Evolutionary conservation across 2,329 filamentous ascomycete genomes (phyloP).

Genomic region (Xylaria arbuscula): DNA sequence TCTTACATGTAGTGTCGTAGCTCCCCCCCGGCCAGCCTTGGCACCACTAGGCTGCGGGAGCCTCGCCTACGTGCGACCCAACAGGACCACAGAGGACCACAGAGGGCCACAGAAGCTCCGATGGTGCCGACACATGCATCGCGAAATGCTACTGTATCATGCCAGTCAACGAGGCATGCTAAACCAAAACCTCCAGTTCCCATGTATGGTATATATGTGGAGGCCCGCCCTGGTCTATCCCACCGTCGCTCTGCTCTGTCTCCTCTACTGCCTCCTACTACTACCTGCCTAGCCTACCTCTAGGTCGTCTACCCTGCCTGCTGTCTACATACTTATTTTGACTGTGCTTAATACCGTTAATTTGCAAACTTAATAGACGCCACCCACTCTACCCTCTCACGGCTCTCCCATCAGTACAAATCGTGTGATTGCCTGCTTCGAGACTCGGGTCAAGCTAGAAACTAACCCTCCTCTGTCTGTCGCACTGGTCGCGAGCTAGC

Average conservation of each 20-base stretch:
- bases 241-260: conserved; percentile 9
- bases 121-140: conserved; percentile 31
- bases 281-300: not conserved
- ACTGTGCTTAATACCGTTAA: conserved; percentile 28
- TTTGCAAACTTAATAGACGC: conserved; percentile 20
- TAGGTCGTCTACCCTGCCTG: not conserved
- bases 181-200: conserved; percentile 12
- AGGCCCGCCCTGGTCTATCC: conserved; percentile 34
- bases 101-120: conserved; percentile 20
- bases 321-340: not conserved
- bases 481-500: conserved; percentile 1
- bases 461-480: conserved; percentile 7
- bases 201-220: conserved; percentile 24
- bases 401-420: not conserved
- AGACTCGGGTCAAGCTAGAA: not conserved
- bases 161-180: not conserved
- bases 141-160: conserved; percentile 35
- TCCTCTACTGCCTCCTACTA: not conserved
- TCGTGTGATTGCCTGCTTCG: conserved; percentile 2
- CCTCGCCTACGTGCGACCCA: conserved; percentile 33
- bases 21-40: conserved; percentile 6
- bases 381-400: not conserved
- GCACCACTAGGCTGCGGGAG: conserved; percentile 25
- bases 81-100: not conserved
- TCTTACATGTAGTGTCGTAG: conserved; percentile 1